Conservation (phyloP, 768 basidiomycete species). For the Lentinula sp. region DNA sequence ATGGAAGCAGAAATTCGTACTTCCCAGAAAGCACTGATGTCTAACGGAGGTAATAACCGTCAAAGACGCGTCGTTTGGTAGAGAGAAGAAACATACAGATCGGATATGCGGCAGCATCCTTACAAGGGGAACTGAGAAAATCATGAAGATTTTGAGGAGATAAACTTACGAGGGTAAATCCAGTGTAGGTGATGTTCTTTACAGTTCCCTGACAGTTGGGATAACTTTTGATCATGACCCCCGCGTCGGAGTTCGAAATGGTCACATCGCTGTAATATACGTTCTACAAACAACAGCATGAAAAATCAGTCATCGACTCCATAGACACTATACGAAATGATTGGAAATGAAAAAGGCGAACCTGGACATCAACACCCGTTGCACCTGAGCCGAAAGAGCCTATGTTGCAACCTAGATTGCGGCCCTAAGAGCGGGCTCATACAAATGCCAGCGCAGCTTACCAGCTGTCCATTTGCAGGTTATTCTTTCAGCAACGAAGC, state of each 20-base stretch:
- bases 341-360: not conserved
- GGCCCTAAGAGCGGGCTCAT: not conserved
- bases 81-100: conserved; percentile 4
- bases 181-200: conserved; percentile 15
- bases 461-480: conserved; percentile 14
- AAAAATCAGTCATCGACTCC: too few species aligned
- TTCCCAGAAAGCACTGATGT: conserved; percentile 14
- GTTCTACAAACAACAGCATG: conserved; percentile 6
- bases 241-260: conserved; percentile 16
- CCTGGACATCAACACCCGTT: conserved; percentile 15
- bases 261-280: conserved; percentile 17
- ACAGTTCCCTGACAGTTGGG: conserved; percentile 17
- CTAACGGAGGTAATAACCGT: not conserved
- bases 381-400: conserved; percentile 17
- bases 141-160: not conserved
- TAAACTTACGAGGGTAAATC: conserved; percentile 10
- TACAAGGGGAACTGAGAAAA: not conserved
- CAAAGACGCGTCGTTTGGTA: not conserved
- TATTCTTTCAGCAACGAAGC: conserved; percentile 13
- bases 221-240: conserved; percentile 17
- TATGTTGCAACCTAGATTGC: conserved; percentile 15
- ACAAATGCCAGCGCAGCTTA: not conserved
- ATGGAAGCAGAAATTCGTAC: not conserved
- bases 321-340: not conserved
- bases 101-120: conserved; percentile 4